These are phyloP conservation scores for Lactuca saligna DNA, from an alignment of 129 eudicot species.

Conservation along the genomic window DNA sequence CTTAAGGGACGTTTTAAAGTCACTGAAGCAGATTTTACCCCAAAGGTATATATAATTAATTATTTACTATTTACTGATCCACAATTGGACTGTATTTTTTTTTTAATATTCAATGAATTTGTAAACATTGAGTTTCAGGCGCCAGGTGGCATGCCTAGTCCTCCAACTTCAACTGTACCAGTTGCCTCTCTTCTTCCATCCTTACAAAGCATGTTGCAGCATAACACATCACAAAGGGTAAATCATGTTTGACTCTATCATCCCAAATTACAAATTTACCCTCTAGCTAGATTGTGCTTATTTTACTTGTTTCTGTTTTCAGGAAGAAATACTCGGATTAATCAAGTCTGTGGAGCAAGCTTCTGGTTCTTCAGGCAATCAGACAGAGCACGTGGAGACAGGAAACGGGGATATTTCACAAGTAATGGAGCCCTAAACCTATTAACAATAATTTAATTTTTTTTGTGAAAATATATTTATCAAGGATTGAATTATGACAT, in stretches of 20 bases:
- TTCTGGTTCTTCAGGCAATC: conserved; percentile 59
- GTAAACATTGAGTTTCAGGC: conserved; percentile 50
- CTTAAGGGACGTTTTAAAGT: conserved; percentile 89
- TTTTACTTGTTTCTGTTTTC: conserved; percentile 8
- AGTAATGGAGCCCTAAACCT: conserved; percentile 34
- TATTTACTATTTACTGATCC: not conserved
- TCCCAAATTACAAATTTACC: not conserved
- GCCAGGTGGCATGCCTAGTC: conserved; percentile 43
- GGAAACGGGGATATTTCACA: conserved; percentile 47
- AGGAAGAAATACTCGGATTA: conserved; percentile 78
- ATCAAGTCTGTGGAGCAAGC: conserved; percentile 69
- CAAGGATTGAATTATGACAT: conserved; percentile 1
- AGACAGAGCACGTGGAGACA: conserved; percentile 46
- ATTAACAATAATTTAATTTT: not conserved
- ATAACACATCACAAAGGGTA: conserved; percentile 71
- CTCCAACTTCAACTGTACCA: conserved; percentile 39
- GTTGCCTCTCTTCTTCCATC: conserved; percentile 71
- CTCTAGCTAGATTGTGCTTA: conserved; percentile 25
- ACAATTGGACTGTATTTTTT: not conserved
- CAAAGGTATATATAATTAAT: conserved; percentile 28
- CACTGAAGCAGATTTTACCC: conserved; percentile 59
- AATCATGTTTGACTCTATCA: conserved; percentile 8
- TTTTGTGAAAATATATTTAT: not conserved
- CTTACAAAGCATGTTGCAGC: conserved; percentile 75
- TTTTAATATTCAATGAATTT: conserved; percentile 21